Conservation (phyloP, 495 filamentous ascomycete species). For the Penicillium chermesinum region DNA sequence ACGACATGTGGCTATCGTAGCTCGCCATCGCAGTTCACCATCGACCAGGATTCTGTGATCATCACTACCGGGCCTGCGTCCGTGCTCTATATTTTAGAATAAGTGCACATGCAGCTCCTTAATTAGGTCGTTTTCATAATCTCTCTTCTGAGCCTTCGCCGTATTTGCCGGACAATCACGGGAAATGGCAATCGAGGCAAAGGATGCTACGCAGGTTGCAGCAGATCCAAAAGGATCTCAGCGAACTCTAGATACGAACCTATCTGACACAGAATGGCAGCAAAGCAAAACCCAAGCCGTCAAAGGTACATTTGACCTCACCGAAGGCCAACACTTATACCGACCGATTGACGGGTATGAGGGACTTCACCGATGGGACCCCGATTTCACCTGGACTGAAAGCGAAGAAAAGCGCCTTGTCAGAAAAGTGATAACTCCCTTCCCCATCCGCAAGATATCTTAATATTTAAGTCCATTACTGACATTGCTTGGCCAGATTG, state of each 20-base stretch:
- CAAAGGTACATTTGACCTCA: slow-evolving; percentile 10
- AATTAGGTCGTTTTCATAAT: neutral
- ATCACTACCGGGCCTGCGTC: neutral
- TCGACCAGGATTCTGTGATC: slow-evolving; percentile 5
- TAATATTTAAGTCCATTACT: neutral
- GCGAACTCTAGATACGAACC: neutral
- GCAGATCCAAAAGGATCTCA: slow-evolving; percentile 1
- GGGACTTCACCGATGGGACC: slow-evolving; percentile 61
- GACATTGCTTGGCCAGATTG: slow-evolving; percentile 21
- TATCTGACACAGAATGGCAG: slow-evolving; percentile 9
- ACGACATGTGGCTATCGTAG: slow-evolving; percentile 6
- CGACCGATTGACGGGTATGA: slow-evolving; percentile 50
- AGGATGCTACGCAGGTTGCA: slow-evolving; percentile 1
- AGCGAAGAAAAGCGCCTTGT: slow-evolving; percentile 48
- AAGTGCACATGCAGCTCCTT: neutral
- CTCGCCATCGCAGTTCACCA: neutral
- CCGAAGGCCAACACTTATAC: slow-evolving; percentile 27
- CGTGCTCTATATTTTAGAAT: slow-evolving; percentile 1
- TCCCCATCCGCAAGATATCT: slow-evolving; percentile 1
- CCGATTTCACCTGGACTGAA: slow-evolving; percentile 55
- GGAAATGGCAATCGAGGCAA: slow-evolving; percentile 5
- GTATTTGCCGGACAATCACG: neutral
- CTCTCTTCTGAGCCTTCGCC: neutral
- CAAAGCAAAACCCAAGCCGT: neutral
- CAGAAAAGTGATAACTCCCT: slow-evolving; percentile 4